Evolutionary conservation across 768 basidiomycete species (phyloP), one percentile per base, ranked within the genome.

Genomic region (Calocera viscosa): DNA sequence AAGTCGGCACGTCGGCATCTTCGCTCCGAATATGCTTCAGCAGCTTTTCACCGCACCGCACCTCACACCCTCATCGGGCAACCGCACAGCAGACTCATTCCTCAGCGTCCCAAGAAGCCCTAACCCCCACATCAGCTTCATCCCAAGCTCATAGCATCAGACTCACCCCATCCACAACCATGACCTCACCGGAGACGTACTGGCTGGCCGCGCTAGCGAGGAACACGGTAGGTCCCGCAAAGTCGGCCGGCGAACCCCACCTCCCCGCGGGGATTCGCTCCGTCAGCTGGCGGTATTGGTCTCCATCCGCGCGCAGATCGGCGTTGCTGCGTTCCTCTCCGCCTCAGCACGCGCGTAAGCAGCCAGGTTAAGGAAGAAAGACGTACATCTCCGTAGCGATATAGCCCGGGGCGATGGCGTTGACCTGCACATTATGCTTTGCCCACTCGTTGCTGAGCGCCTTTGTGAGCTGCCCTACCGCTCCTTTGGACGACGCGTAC

Each of bases 391-490:
- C 93, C 39, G 92, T 95, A 30, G 83, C 82, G 72, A 94, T 87
- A 76, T 93, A 94, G 32, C 91, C 92, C 35, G 91, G 91, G 70
- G 86, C 87, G 70, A 95, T 89, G 24, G 83, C 88, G 73, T 94
- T 94, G n/a, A 94, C 91, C 75, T 92, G 88, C 65, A 95, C 84
- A 70, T 91, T 91, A 71, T 90, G 83, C 72, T 82, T 82, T 68
- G 89, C 88, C 93, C 94, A 96, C 75, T 95, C 94, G 75, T 96
- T 96, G 72, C 88, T 86, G 72, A 95, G 83, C 1, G 92, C 88
- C 77, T 94, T 94, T 28, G 91, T 91, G 72, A 91, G 80, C 73
- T 88, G 88, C 10, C 89, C 89, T 32, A 91, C 80, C 66, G 74
- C 76, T 66, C 91, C 91, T 75, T 94, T 95, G 10, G 94, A 89